Conservation (phyloP, 805 yeast species). For the Wickerhamomyces silvicola region DNA sequence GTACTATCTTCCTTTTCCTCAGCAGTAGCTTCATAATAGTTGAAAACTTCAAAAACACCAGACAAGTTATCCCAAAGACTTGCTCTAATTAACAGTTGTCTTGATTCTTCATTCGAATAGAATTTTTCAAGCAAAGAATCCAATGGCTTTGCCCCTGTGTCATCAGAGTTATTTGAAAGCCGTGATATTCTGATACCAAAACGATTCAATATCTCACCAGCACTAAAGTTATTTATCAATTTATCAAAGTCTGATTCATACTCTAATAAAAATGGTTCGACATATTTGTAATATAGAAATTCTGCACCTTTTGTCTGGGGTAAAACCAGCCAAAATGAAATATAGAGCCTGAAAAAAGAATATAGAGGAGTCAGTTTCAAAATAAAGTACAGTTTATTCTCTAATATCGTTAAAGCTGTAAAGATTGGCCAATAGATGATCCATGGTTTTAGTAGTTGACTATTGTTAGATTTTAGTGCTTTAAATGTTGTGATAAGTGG, state of each 20-base stretch:
- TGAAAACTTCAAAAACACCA: slow-evolving; percentile 1
- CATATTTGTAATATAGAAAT: slow-evolving; percentile 28
- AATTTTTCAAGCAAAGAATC: slow-evolving; percentile 9
- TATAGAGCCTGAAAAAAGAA: slow-evolving; percentile 37
- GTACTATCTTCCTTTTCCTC: background rate
- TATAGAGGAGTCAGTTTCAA: slow-evolving; percentile 49
- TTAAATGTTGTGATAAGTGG: slow-evolving; percentile 58
- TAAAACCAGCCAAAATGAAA: slow-evolving; percentile 56
- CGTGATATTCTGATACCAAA: slow-evolving; percentile 4
- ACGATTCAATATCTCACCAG: background rate
- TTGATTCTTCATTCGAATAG: background rate
- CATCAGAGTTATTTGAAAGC: too few relatives aligned
- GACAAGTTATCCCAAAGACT: background rate
- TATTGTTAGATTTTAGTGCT: slow-evolving; percentile 37
- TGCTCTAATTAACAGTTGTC: background rate
- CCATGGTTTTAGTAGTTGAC: slow-evolving; percentile 35
- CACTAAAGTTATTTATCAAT: slow-evolving; percentile 7
- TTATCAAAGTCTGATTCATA: slow-evolving; percentile 31
- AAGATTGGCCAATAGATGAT: slow-evolving; percentile 63
- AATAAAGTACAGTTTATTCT: slow-evolving; percentile 38
- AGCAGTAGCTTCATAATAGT: background rate
- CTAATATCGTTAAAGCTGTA: slow-evolving; percentile 33
- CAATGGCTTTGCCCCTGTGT: slow-evolving; percentile 1
- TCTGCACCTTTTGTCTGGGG: slow-evolving; percentile 44
- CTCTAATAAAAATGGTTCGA: slow-evolving; percentile 31